Conservation (phyloP, 164 flowering plant genomes). For the Magnolia officinalis region DNA sequence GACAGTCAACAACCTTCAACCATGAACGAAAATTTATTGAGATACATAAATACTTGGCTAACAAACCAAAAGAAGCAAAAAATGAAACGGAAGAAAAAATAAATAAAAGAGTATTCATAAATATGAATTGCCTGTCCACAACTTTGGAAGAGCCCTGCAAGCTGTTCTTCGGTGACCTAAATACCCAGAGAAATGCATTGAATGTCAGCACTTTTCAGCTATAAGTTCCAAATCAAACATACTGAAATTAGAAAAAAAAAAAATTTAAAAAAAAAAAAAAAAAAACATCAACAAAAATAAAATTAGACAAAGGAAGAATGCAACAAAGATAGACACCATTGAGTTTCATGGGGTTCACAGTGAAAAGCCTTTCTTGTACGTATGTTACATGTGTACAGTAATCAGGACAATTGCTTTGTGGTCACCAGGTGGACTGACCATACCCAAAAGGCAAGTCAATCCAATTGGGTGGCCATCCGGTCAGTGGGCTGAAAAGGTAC, state of each 20-base stretch:
- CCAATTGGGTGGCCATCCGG: neutral
- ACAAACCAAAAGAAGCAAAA: neutral
- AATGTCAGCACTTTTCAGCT: neutral
- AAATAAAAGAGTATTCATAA: neutral
- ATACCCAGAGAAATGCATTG: neutral
- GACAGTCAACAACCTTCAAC: conserved; percentile 71
- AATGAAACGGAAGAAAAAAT: neutral
- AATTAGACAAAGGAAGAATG: neutral
- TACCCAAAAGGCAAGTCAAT: neutral
- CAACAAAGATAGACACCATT: neutral
- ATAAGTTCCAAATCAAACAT: neutral
- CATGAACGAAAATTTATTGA: conserved; percentile 4
- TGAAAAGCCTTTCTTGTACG: neutral
- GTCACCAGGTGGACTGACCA: neutral
- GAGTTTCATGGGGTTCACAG: neutral
- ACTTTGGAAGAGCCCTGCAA: conserved; percentile 57
- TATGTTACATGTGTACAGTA: neutral
- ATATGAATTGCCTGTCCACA: conserved; percentile 60
- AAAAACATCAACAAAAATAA: neutral
- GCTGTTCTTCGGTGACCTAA: conserved; percentile 65
- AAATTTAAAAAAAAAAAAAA: too few relatives aligned
- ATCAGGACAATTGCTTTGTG: neutral
- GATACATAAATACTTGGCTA: neutral
- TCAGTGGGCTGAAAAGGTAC: neutral
- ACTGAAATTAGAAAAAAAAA: too few relatives aligned